Evolutionary conservation across 2,329 filamentous ascomycete species (phyloP), one percentile per base, ranked within the genome.

Genomic region (Trichoderma sp.): DNA sequence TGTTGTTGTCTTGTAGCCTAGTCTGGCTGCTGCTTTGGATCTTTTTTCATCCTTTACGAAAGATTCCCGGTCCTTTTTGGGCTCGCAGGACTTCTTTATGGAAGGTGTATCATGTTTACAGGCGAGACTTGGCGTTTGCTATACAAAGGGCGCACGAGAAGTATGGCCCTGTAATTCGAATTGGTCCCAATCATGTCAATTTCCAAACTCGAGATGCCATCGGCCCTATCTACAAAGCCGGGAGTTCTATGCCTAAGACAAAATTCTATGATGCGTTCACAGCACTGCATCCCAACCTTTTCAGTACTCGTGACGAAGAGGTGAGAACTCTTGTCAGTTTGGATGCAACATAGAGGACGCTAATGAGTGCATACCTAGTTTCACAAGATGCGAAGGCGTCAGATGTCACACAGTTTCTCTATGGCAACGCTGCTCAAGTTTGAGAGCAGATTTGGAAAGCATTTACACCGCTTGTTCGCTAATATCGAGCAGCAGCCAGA

Each of bases 351-450:
- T 9, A 47, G 43, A 47, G 0, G n/a, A 47, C 0, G 8, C 43
- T 47, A 47, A 47, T 47, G 3, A 11, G 39, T 43, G 34, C 6
- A 39, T 39, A 17, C 0, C n/a, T 47, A 47, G 43, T 47, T n/a
- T 47, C 43, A 47, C 43, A 47, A 47, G n/a, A 47, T 47, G n/a
- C 1, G 43, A 47, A 47, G 43, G 17, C 43, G 43, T 47, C 43
- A 64, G 34, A 64, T 64, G 61, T 39, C 61, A 4, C 36, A 64
- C 20, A 64, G 61, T 47, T 64, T 64, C 61, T 64, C 61, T 20
- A 64, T 34, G 13, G 61, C 61, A 39, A 43, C 23, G 7, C 13
- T 64, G n/a, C 61, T 64, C 17, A 64, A 64, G 20, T 64, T 64
- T 23, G 61, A 64, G 20, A 23, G 15, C 28, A 39, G 36, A 20